Conservation (phyloP, 2,329 filamentous ascomycete species). For the Fusarium graminum region DNA sequence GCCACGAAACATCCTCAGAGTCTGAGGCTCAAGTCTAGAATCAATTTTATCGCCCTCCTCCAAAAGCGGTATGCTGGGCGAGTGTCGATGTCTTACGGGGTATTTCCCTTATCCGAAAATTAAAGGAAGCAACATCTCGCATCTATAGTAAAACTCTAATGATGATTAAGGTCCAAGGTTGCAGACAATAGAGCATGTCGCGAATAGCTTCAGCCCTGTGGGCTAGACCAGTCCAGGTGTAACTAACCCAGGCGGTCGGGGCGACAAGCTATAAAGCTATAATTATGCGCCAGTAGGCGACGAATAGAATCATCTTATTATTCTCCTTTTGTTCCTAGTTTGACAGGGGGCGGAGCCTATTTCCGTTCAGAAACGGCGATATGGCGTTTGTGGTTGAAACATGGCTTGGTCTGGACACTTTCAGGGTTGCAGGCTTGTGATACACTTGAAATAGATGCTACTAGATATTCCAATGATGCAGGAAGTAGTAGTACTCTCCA, state of each 20-base stretch:
- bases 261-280: conserved; percentile 19
- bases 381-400: conserved; percentile 33
- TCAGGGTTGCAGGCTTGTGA: not conserved
- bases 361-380: conserved; percentile 33
- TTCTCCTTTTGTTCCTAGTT: not conserved
- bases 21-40: not conserved
- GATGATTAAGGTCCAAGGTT: conserved; percentile 15
- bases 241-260: conserved; percentile 29
- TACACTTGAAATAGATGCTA: conserved; percentile 15
- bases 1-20: not conserved
- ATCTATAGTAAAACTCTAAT: conserved; percentile 18
- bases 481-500: not conserved
- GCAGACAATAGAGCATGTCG: conserved; percentile 1
- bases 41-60: conserved; percentile 1
- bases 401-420: conserved; percentile 43
- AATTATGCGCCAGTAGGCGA: not conserved
- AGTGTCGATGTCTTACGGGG: conserved; percentile 10
- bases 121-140: not conserved
- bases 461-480: not conserved
- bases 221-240: conserved; percentile 26
- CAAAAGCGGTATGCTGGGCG: conserved; percentile 36
- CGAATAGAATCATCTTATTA: conserved; percentile 13
- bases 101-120: conserved; percentile 9
- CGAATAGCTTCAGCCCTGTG: conserved; percentile 40
- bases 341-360: conserved; percentile 2